Evolutionary conservation across 225 moss, liverwort and hornwort species (phyloP), one percentile per base, ranked within the genome.

Genomic region (Polytrichum formosum): DNA sequence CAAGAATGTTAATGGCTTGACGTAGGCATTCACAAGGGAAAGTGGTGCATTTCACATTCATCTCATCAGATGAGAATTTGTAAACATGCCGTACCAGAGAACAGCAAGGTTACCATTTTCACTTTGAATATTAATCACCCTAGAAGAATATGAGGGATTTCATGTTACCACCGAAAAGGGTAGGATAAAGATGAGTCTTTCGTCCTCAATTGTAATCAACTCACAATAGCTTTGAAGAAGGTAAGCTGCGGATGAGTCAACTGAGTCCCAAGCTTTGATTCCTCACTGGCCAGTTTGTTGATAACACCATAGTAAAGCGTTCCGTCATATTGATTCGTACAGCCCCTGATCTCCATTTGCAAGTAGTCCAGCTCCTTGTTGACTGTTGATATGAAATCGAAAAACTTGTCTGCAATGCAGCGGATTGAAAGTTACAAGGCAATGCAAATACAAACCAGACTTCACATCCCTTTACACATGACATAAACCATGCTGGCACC

Each of bases 211-310:
- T 98, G 72, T 33, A 79, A 35, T 60, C 28, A 20, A 58, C 84
- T 83, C 71, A 98, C 98, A 59, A 98, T 84, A 77, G 94, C 91
- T 69, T 87, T 94, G 74, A 98, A 98, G 80, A 90, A 92, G 59
- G 84, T 60, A 37, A 98, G 87, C 76, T 98, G 98, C 7, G 82
- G 82, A 58, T 75, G 85, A 18, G 91, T 77, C 62, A 85, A 87
- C 28, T 77, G 82, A 33, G 98, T 91, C 26, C 98, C 98, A 63
- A 91, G 75, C 72, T 94, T 98, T 63, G 98, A 86, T 83, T 98
- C 88, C 74, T 84, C 88, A 68, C 84, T 91, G 16, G 85, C 83
- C 67, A 92, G 74, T 69, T 94, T 94, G 74, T 98, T 98, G 28
- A 92, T 85, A 31, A 98, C 20, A 10, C 98, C 98, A 58, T 90